Conservation (phyloP, 2,329 filamentous ascomycete species). For the Thielaviopsis cerberus region DNA sequence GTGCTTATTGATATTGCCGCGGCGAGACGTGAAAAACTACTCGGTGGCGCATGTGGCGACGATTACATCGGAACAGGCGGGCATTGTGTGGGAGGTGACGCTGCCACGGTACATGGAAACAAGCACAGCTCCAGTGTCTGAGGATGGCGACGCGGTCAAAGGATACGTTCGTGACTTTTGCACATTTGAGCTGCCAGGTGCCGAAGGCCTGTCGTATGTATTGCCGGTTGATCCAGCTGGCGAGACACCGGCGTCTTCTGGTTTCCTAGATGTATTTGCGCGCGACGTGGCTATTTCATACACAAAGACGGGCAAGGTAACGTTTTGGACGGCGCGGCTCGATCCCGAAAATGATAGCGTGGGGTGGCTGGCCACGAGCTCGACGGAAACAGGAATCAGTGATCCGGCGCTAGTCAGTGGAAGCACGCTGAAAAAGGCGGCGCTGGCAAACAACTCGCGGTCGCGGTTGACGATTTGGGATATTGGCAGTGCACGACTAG, state of each 20-base stretch:
- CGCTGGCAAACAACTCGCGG: slow-evolving; percentile 55
- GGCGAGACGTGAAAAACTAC: slow-evolving; percentile 35
- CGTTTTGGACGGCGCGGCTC: slow-evolving; percentile 71
- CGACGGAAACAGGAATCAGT: slow-evolving; percentile 57
- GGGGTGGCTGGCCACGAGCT: slow-evolving; percentile 68
- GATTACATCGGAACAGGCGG: slow-evolving; percentile 58
- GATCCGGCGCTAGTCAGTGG: slow-evolving; percentile 65
- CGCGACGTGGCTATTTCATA: slow-evolving; percentile 76
- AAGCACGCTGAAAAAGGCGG: slow-evolving; percentile 71
- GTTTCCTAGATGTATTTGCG: slow-evolving; percentile 71
- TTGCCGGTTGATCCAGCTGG: slow-evolving; percentile 78
- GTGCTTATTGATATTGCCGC: slow-evolving; percentile 59
- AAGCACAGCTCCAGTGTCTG: neutral
- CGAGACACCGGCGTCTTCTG: slow-evolving; percentile 48
- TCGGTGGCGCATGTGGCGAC: slow-evolving; percentile 57
- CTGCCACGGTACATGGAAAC: slow-evolving; percentile 31
- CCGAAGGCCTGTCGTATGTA: slow-evolving; percentile 44
- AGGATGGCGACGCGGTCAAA: slow-evolving; percentile 1
- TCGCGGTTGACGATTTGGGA: slow-evolving; percentile 83
- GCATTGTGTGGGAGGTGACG: slow-evolving; percentile 62
- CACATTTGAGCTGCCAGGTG: slow-evolving; percentile 45
- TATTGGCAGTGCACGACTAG: slow-evolving; percentile 59
- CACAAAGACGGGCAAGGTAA: slow-evolving; percentile 52
- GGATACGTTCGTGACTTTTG: slow-evolving; percentile 44
- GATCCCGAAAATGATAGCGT: slow-evolving; percentile 39